Evolutionary conservation across 331 rosid species (phyloP), one percentile per base, ranked within the genome.

Genomic region (Ulmus americana): DNA sequence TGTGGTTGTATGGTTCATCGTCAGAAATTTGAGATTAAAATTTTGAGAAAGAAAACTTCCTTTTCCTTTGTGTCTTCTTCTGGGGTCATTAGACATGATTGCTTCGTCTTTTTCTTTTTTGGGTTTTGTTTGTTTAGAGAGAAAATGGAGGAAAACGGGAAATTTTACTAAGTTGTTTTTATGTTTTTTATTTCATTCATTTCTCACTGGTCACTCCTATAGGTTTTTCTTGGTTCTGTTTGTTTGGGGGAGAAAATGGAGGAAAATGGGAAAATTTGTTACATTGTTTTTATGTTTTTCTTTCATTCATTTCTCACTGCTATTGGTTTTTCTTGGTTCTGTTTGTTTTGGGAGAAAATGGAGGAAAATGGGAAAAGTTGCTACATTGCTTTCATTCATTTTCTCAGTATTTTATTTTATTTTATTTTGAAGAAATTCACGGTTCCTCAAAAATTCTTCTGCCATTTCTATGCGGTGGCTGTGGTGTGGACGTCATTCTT

Each of bases 361-460:
- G 22, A 20, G 22, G 22, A 20, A 20, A 20, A 20, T 20, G 22
- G 2, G 22, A 20, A 20, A 20, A 20, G 1, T 20, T 20, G 22
- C 1, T 20, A 20, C 22, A 20, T 20, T 28, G 35, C 35, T 28
- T 28, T 28, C 35, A 28, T 28, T 28, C 35, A 28, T 28, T 28
- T 28, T 28, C 35, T 28, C 35, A 28, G 35, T 28, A 28, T 28
- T 28, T 28, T 28, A 28, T 28, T 10, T 49, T 69, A 48, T 14
- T 10, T 49, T 70, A 48, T 14, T 46, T 63, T 70, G 79, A 79
- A 91, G 98, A 89, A 71, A 73, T 86, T 86, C 84, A 86, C 90
- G 1, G 79, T 89, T 60, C 87, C 98, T 64, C 98, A 92, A 59
- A 83, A 81, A 48, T 81, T 78, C 65, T 89, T 86, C 79, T 74